Percentiles rank a stretch among this genome's conserved stretches.
Evolutionary conservation across 768 basidiomycete species (phyloP).

Genomic region (Mycena alexandri): DNA sequence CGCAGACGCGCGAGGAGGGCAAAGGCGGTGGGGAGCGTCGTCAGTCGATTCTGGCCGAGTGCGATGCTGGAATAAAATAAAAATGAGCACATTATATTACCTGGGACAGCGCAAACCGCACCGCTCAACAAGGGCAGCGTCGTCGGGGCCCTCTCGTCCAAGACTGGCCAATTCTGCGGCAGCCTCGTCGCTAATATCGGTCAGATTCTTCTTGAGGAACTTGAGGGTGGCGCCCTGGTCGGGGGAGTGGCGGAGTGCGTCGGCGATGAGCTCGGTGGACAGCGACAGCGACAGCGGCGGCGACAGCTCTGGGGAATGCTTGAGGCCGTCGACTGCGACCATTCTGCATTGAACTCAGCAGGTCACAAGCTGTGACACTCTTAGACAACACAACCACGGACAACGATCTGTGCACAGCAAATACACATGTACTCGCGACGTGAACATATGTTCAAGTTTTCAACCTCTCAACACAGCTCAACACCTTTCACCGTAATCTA

Average conservation of each 20-base stretch:
- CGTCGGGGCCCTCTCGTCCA: conserved; percentile 61
- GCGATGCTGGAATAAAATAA: conserved; percentile 71
- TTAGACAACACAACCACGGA: conserved; percentile 3
- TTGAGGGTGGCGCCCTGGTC: conserved; percentile 89
- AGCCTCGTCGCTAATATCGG: conserved; percentile 81
- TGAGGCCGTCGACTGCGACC: conserved; percentile 40
- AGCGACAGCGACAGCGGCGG: conserved; percentile 61
- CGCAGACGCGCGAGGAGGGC: conserved; percentile 78
- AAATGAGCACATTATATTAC: neutral
- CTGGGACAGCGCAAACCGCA: conserved; percentile 44
- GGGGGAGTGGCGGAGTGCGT: conserved; percentile 73
- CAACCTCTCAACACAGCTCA: no score
- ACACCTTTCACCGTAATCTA: no score
- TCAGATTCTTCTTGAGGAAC: conserved; percentile 82
- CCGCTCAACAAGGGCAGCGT: conserved; percentile 72
- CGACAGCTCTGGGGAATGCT: conserved; percentile 30
- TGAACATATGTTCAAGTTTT: no score
- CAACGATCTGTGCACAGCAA: conserved; percentile 18
- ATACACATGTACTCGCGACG: no score
- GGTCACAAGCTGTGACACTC: conserved; percentile 36
- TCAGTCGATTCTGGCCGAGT: conserved; percentile 86
- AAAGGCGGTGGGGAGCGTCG: conserved; percentile 82
- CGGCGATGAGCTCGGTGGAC: conserved; percentile 62
- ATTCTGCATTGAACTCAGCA: conserved; percentile 36
- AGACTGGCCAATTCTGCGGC: conserved; percentile 80